phyloP scores from a whole-genome alignment of 495 filamentous ascomycete species.

The Amphirosellinia nigrospora region DNA sequence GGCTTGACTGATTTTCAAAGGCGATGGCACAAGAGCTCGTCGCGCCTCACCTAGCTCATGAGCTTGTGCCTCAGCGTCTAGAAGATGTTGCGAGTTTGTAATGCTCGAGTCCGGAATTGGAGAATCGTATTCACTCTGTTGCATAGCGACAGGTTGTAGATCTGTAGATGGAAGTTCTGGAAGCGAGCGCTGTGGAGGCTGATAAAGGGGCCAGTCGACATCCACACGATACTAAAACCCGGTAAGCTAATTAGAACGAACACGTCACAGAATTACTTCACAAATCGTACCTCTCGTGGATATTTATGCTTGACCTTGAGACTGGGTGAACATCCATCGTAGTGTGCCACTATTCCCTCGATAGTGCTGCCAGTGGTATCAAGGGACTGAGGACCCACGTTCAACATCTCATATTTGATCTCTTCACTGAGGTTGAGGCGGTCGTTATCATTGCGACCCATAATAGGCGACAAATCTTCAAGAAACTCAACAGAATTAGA shows the following conservation, averaged over 20 bases:
- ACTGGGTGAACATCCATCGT: conserved; percentile 20
- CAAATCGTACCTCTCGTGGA: neutral
- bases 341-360: conserved; percentile 41
- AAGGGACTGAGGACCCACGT: conserved; percentile 14
- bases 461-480: neutral
- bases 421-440: conserved; percentile 3
- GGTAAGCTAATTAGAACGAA: neutral
- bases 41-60: conserved; percentile 20
- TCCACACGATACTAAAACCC: conserved; percentile 13
- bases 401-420: conserved; percentile 16
- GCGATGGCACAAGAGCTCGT: conserved; percentile 14
- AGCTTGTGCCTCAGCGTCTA: conserved; percentile 33
- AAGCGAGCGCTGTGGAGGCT: conserved; percentile 16
- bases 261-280: neutral
- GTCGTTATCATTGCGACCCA: neutral
- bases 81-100: conserved; percentile 34
- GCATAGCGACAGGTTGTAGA: neutral
- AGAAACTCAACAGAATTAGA: neutral
- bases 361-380: conserved; percentile 38
- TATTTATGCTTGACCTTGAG: neutral
- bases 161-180: neutral
- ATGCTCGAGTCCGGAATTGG: conserved; percentile 21
- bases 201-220: neutral
- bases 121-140: neutral
- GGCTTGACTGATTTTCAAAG: neutral